A percentile compares a stretch with the other conserved stretches of the same genome.
These are phyloP conservation scores for Rhizopogon roseolus DNA, from an alignment of 768 basidiomycete genomes.

Conservation along the genomic window DNA sequence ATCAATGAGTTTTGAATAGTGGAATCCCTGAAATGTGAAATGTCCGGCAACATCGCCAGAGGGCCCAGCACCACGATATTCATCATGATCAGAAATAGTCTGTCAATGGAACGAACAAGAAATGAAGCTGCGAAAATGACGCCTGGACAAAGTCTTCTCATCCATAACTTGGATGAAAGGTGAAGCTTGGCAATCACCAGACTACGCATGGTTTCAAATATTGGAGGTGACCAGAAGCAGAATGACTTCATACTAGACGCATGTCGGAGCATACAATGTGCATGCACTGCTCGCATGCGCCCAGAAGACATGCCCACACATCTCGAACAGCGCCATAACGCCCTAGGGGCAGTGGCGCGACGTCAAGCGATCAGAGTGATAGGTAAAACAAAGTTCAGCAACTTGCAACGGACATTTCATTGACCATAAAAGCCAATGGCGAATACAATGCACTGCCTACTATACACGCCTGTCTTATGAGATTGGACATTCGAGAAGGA, in stretches of 20 bases:
- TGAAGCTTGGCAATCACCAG: not conserved
- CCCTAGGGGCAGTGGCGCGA: slow-evolving; percentile 2
- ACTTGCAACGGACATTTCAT: not conserved
- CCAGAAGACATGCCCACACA: not conserved
- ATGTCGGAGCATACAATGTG: not conserved
- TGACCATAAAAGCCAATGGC: not conserved
- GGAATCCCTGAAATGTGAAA: not conserved
- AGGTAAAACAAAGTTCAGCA: not conserved
- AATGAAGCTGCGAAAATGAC: not conserved
- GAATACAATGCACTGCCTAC: not conserved
- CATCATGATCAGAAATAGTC: not conserved
- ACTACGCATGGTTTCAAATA: not conserved
- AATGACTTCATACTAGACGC: not conserved
- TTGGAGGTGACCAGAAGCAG: not conserved
- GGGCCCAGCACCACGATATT: not conserved
- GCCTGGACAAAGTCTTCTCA: not conserved
- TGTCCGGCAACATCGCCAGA: not conserved
- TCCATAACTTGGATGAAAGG: not conserved
- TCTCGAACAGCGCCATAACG: slow-evolving; percentile 9
- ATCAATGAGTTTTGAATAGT: not conserved
- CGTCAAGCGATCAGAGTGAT: not conserved
- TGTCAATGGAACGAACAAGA: no score
- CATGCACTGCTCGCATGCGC: not conserved
- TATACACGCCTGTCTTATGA: not conserved
- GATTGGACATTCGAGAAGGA: not conserved